Percentiles rank a stretch among this genome's conserved stretches.
Evolutionary conservation across 179 eudicot genomes (phyloP).

Genomic region (Nepenthes alata): DNA sequence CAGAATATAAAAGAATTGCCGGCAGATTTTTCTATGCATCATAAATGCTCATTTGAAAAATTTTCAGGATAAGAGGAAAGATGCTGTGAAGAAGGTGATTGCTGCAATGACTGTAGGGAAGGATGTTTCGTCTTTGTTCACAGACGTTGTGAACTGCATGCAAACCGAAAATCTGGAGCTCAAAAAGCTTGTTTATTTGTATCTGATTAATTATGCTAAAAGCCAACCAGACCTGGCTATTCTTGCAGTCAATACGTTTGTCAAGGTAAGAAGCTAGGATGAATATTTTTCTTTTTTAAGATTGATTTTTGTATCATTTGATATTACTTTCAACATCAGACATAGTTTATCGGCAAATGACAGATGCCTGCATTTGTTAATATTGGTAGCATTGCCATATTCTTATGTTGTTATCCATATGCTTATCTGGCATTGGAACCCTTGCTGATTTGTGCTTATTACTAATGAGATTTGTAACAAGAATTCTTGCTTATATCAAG

Average conservation of each 20-base stretch:
- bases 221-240: constrained; percentile 98
- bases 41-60: not conserved
- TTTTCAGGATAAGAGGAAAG: constrained; percentile 84
- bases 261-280: constrained; percentile 47
- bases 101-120: constrained; percentile 99
- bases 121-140: constrained; percentile 92
- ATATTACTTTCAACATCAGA: not conserved
- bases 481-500: not conserved
- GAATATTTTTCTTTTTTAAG: not conserved
- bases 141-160: constrained; percentile 98
- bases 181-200: constrained; percentile 88
- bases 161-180: constrained; percentile 98
- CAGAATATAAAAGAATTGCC: not conserved
- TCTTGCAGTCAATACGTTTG: constrained; percentile 97
- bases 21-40: not conserved
- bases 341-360: not conserved
- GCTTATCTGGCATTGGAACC: not conserved
- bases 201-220: constrained; percentile 93
- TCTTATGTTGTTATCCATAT: not conserved
- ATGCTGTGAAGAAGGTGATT: constrained; percentile 98
- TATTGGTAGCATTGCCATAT: not conserved
- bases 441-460: not conserved
- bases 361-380: no score
- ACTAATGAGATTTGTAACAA: not conserved
- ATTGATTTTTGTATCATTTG: not conserved